These are phyloP conservation scores for Drosera capensis DNA, from an alignment of 148 eudicot genomes.

Conservation along the genomic window DNA sequence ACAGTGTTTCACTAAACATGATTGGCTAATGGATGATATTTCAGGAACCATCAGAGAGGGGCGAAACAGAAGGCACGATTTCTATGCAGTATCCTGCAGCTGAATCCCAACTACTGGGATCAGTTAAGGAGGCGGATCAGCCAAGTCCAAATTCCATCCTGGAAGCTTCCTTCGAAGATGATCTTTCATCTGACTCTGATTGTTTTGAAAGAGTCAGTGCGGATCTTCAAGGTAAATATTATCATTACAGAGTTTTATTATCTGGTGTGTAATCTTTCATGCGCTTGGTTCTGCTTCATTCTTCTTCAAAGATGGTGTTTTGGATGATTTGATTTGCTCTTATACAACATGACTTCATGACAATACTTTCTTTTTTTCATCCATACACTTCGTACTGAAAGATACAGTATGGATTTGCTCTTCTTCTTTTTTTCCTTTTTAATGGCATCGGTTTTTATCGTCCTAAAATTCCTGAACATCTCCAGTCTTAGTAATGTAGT, in stretches of 20 bases:
- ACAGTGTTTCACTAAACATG: neutral
- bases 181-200: conserved; percentile 65
- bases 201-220: conserved; percentile 74
- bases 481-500: too few species aligned
- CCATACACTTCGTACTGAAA: too few species aligned
- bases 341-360: too few species aligned
- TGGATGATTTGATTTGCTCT: too few species aligned
- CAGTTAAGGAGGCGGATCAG: conserved; percentile 70
- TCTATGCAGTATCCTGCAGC: conserved; percentile 17
- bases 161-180: conserved; percentile 50
- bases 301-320: too few species aligned
- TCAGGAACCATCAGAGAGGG: conserved; percentile 24
- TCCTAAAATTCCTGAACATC: too few species aligned
- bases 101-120: conserved; percentile 44
- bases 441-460: too few species aligned
- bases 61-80: conserved; percentile 18
- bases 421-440: too few species aligned
- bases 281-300: too few species aligned
- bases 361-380: too few species aligned
- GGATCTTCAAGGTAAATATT: conserved; percentile 60
- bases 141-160: conserved; percentile 75
- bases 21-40: conserved; percentile 7
- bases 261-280: too few species aligned
- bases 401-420: too few species aligned
- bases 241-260: neutral